Base-by-base conservation (phyloP, 2,329 filamentous ascomycete genomes). In the Chrysoporthe deuterocubensis region DNA sequence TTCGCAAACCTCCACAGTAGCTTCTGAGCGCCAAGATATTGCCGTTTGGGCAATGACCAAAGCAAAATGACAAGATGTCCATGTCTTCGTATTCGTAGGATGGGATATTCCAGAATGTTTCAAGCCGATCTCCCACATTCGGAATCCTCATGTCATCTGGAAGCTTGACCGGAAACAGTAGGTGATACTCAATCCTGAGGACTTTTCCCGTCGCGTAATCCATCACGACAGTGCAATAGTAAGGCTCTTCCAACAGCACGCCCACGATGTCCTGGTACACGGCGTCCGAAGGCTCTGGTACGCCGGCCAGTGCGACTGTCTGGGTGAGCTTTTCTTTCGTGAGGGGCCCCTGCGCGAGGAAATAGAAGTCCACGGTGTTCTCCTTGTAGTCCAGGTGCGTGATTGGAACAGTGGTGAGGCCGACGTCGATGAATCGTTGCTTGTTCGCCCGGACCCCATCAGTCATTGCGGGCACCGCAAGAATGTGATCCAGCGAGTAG, bases 101-200 rank as follows among this genome's bases (percentile, higher is more conserved):
- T 13, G 68, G 68, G 5, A 69, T 60, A 18, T 69, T 58, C 65
- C 65, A 69, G 43, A 69, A 69, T 21, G 26, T 63, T 18, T 46
- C 42, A 14, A 69, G 65, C 4, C 62, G 58, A 37, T 64, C 62
- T 4, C 65, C 62, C 14, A 69, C 32, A 11, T 43, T 48, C n/a
- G 68, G 68, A 48, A 69, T 69, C 11, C 48, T 26, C 68, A 69
- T 65, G 37, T 65, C 68, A n/a, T 63, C 57, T 26, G 68, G 68
- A 26, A 69, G 58, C 62, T 65, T 67, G 58, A 69, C 44, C 32
- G 68, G 68, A 62, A 69, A 69, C n/a, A 69, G 56, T n/a, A 69
- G 59, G 52, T 69, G 68, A 32, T 67, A 64, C 68, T 69, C 68
- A 52, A 69, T 64, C 52, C 56, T 50, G 62, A 37, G 34, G 21